Evolutionary conservation across 2,329 filamentous ascomycete genomes (phyloP).

Genomic region (Diaporthe humulicola): DNA sequence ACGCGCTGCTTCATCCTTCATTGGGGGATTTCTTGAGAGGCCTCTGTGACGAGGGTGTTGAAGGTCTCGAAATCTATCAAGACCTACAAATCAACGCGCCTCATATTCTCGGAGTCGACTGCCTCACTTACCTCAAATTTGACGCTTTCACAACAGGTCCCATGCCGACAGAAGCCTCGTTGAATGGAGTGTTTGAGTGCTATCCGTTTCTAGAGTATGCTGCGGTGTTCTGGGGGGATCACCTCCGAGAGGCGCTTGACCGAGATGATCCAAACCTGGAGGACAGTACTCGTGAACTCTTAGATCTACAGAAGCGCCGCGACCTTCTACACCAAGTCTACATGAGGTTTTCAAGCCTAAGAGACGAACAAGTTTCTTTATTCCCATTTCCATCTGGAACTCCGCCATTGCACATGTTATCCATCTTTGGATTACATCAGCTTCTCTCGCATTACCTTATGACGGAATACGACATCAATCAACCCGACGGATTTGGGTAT

Average conservation of each 20-base stretch:
- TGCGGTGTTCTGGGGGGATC: not conserved
- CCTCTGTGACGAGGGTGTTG: not conserved
- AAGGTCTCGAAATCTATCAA: not conserved
- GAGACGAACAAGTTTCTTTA: not conserved
- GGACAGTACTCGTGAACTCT: not conserved
- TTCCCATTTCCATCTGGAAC: not conserved
- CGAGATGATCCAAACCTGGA: not conserved
- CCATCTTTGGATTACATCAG: not conserved
- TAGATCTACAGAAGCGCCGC: not conserved
- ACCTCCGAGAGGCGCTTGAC: not conserved
- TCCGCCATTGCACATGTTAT: not conserved
- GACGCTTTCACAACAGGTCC: not conserved
- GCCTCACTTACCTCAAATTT: not conserved
- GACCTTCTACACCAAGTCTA: not conserved
- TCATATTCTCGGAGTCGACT: not conserved
- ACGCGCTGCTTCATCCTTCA: constrained; percentile 16
- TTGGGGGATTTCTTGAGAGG: constrained; percentile 12
- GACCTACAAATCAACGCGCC: not conserved
- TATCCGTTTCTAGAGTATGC: not conserved
- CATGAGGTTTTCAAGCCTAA: not conserved
- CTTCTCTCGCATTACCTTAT: not conserved
- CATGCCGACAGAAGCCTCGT: not conserved
- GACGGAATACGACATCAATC: not conserved
- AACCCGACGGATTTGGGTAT: not conserved
- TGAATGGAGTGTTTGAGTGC: not conserved